These are phyloP conservation scores for Chaetomium sp. DNA, from an alignment of 2,329 filamentous ascomycete genomes.

Conservation along the genomic window DNA sequence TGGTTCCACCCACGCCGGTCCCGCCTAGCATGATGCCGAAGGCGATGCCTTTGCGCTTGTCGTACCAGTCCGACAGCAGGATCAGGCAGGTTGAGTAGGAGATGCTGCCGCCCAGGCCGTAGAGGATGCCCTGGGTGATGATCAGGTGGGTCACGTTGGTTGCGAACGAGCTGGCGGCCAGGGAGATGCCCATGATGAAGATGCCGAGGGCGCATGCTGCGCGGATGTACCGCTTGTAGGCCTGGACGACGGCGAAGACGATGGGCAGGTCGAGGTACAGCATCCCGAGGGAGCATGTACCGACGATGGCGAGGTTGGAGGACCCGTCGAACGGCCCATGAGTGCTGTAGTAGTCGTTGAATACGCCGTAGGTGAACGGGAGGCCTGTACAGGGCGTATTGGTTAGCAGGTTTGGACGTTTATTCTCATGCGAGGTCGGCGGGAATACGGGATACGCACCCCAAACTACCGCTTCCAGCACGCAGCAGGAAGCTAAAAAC, in stretches of 20 bases:
- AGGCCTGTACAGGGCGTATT: conserved; percentile 44
- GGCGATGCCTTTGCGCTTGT: conserved; percentile 50
- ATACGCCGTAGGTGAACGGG: conserved; percentile 62
- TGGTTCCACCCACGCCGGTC: conserved; percentile 43
- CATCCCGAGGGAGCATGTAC: conserved; percentile 52
- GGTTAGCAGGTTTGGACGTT: background rate
- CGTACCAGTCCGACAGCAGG: conserved; percentile 58
- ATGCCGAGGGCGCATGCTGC: conserved; percentile 36
- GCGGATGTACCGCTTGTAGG: conserved; percentile 35
- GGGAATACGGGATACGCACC: conserved; percentile 27
- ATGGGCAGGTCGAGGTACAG: conserved; percentile 46
- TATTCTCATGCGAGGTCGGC: background rate
- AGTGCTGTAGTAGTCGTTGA: conserved; percentile 61
- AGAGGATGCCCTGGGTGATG: conserved; percentile 54
- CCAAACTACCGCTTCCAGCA: conserved; percentile 49
- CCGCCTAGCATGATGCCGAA: conserved; percentile 58
- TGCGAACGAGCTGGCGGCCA: conserved; percentile 49
- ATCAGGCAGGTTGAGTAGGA: conserved; percentile 50
- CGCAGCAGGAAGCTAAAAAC: conserved; percentile 43
- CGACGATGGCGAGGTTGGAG: conserved; percentile 53
- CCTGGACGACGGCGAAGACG: conserved; percentile 43
- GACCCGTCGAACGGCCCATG: conserved; percentile 51
- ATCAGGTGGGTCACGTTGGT: conserved; percentile 48
- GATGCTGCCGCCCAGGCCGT: conserved; percentile 49
- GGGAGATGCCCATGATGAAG: conserved; percentile 40